Conservation (phyloP, 805 yeast species). For the Lipomyces mesembrius region DNA sequence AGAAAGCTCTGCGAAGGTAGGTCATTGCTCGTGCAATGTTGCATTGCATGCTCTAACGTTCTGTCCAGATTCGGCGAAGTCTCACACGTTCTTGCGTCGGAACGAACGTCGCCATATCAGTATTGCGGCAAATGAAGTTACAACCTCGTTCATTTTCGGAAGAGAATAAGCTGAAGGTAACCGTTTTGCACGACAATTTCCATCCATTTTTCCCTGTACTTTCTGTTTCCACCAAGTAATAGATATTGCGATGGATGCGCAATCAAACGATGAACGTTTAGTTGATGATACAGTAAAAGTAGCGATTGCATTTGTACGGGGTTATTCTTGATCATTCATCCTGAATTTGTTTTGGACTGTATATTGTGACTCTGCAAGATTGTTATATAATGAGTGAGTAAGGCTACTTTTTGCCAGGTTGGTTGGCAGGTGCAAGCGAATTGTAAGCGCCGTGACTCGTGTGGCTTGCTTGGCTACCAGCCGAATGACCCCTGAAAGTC, state of each 20-base stretch:
- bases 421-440: too few species aligned
- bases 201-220: slow-evolving; percentile 57
- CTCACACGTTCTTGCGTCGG: slow-evolving; percentile 27
- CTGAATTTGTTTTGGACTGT: neutral
- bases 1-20: slow-evolving; percentile 6
- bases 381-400: neutral
- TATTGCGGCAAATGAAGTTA: slow-evolving; percentile 16
- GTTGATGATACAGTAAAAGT: neutral
- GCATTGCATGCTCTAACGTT: neutral
- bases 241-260: neutral
- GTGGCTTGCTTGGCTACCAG: too few species aligned
- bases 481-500: neutral
- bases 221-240: slow-evolving; percentile 8
- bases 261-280: neutral
- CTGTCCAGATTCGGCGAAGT: neutral
- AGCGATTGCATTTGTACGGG: neutral
- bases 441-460: too few species aligned
- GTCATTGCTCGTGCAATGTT: neutral
- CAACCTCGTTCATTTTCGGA: neutral
- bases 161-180: slow-evolving; percentile 28
- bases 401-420: neutral
- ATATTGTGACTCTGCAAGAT: neutral
- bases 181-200: slow-evolving; percentile 46
- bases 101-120: slow-evolving; percentile 20
- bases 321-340: neutral